A percentile compares a stretch with the other conserved stretches of the same genome.
Conservation (phyloP, 257 asterid species). For the Apocynum venetum region DNA sequence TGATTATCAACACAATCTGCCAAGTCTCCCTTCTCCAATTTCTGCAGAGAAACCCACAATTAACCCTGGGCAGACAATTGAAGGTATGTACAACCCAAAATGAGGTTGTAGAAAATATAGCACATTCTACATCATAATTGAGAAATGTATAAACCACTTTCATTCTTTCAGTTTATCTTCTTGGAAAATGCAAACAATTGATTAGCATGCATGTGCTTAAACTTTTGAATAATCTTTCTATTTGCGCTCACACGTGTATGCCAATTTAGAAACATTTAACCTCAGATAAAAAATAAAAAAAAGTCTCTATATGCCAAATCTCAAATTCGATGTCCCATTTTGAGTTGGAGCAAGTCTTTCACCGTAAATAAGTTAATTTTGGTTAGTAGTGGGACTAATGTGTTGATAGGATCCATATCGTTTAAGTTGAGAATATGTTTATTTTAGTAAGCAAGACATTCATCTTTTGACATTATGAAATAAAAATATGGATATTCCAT, state of each 20-base stretch:
- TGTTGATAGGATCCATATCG: background rate
- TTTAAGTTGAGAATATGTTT: too few species aligned
- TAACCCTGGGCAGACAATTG: slow-evolving; percentile 48
- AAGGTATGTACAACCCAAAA: slow-evolving; percentile 45
- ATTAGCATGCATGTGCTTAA: background rate
- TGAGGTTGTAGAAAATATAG: background rate
- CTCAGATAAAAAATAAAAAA: background rate
- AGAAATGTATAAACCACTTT: background rate
- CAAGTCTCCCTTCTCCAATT: slow-evolving; percentile 52
- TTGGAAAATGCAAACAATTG: background rate
- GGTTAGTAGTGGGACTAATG: background rate
- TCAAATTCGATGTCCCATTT: background rate
- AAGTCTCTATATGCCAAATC: background rate
- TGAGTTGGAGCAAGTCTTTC: background rate
- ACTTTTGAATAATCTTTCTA: background rate
- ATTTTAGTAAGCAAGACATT: background rate
- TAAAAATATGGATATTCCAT: background rate
- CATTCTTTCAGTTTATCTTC: background rate
- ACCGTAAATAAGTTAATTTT: background rate
- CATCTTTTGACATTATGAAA: background rate
- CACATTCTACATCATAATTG: background rate
- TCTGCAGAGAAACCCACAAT: slow-evolving; percentile 50
- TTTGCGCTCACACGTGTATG: background rate
- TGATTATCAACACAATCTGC: slow-evolving; percentile 48
- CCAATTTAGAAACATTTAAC: background rate